Base-by-base conservation (phyloP, 179 eudicot genomes). In the Patellifolia procumbens region DNA sequence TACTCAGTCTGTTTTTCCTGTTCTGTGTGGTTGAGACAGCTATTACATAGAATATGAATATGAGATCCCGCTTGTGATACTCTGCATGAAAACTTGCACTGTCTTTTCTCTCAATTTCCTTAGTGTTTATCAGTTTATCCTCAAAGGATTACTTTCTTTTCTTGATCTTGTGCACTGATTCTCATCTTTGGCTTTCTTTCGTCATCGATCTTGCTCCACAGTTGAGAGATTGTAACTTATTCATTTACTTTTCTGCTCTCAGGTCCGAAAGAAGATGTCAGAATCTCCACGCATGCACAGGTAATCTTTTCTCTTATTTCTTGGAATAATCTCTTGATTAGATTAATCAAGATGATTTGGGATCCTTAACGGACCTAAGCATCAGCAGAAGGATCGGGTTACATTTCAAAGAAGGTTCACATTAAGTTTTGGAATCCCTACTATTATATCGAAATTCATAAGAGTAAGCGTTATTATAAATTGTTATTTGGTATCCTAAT, bases 231-330 rank as follows among this genome's bases (percentile, higher is more conserved):
- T 51, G 53, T 58, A 19, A 55, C 28, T 51, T 48, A 42, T 63
- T 45, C 53, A 43, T 58, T 60, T 45, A 20, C 34, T 75, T 73
- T 78, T 46, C 39, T 68, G 73, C 73, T 35, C 60, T 80, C 88
- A 92, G 97, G 83, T 92, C 52, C 85, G 88, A 85, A 84, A 77
- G 78, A 92, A 83, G 84, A 87, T 92, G 88, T 81, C 91, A 26
- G 91, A 86, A 81, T 34, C 84, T 72, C 87, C 87, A 39, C 93
- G 90, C 43, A 35, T 74, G 74, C 91, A 83, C 73, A 92, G 96
- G 97, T 91, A 83, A n/a, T 62, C 35, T 31, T 62, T 42, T 46
- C 61, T 20, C 74, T 28, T 64, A 28, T 43, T 26, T 19, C 43
- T 55, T 4, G n/a, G 28, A 73, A 32, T 6, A 20, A 20, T 16